Conservation (phyloP, 2,329 filamentous ascomycete species). For the Gaeumannomyces tritici region DNA sequence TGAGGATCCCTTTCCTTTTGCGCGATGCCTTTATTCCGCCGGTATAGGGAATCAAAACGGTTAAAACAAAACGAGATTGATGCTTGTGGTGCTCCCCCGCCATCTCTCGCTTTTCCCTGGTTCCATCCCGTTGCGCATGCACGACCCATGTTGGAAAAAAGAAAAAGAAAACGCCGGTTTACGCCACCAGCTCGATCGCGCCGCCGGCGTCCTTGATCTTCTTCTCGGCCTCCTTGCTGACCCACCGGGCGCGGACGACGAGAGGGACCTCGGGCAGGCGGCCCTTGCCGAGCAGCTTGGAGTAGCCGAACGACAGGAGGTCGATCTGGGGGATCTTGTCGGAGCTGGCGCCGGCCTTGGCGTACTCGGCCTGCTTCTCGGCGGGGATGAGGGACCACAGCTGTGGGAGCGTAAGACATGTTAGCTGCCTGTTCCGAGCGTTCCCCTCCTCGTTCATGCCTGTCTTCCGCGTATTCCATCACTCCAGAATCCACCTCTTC, state of each 20-base stretch:
- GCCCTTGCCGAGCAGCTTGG: slow-evolving; percentile 98
- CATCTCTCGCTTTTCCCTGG: not conserved
- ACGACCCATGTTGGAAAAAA: not conserved
- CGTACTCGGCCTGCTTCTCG: slow-evolving; percentile 90
- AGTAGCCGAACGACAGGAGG: slow-evolving; percentile 93
- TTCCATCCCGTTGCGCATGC: not conserved
- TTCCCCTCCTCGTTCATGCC: too few species aligned
- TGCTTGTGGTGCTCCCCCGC: not conserved
- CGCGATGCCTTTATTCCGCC: slow-evolving; percentile 2
- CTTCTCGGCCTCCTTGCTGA: slow-evolving; percentile 92
- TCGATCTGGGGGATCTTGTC: slow-evolving; percentile 97
- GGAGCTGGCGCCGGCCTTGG: slow-evolving; percentile 60
- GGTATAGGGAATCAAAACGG: not conserved
- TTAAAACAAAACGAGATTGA: not conserved
- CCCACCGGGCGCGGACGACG: slow-evolving; percentile 90
- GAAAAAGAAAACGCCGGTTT: slow-evolving; percentile 22
- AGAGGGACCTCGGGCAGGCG: slow-evolving; percentile 86
- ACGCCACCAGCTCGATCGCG: slow-evolving; percentile 92
- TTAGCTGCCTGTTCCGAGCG: not conserved
- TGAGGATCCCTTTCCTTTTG: slow-evolving; percentile 1
- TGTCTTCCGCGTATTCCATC: too few species aligned
- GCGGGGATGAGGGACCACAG: slow-evolving; percentile 91
- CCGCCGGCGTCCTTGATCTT: slow-evolving; percentile 99
- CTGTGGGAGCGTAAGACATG: slow-evolving; percentile 32
- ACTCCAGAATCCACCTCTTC: not conserved